Evolutionary conservation across 148 eudicot genomes (phyloP).

Genomic region (Vaccinium darrowii): DNA sequence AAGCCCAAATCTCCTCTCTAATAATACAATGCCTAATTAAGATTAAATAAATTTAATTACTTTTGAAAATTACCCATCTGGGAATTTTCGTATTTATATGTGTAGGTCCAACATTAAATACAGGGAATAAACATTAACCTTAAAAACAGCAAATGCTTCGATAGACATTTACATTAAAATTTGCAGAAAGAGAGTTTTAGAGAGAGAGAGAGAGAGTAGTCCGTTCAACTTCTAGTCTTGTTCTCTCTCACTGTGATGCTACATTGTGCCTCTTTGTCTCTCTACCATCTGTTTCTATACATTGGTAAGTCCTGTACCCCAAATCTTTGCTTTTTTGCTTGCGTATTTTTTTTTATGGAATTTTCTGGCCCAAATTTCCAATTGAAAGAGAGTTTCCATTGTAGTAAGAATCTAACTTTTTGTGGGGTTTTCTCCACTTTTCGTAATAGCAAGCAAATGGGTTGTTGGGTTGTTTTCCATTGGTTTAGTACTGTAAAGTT

Average conservation of each 20-base stretch:
- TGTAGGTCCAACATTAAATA: too few species aligned
- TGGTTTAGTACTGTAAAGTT: background rate
- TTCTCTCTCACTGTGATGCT: background rate
- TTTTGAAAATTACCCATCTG: background rate
- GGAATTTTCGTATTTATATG: background rate
- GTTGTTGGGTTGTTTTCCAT: background rate
- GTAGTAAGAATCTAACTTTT: background rate
- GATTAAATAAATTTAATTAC: background rate
- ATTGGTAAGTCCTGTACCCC: background rate
- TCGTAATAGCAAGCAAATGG: background rate
- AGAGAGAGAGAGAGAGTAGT: background rate
- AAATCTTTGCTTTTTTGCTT: background rate
- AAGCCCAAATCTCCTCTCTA: background rate
- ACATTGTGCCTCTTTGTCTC: background rate
- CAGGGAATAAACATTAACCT: background rate
- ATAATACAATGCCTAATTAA: background rate
- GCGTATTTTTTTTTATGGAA: background rate
- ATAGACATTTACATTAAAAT: background rate
- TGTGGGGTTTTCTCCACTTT: background rate
- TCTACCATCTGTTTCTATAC: background rate
- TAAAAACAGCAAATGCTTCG: background rate
- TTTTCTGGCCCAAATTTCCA: background rate
- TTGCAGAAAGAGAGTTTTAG: background rate
- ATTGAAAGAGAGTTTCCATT: background rate
- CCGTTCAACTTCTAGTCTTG: slow-evolving; percentile 11